These are phyloP conservation scores for Dendrobium catenatum DNA, from an alignment of 106 monocot species.

Conservation along the genomic window DNA sequence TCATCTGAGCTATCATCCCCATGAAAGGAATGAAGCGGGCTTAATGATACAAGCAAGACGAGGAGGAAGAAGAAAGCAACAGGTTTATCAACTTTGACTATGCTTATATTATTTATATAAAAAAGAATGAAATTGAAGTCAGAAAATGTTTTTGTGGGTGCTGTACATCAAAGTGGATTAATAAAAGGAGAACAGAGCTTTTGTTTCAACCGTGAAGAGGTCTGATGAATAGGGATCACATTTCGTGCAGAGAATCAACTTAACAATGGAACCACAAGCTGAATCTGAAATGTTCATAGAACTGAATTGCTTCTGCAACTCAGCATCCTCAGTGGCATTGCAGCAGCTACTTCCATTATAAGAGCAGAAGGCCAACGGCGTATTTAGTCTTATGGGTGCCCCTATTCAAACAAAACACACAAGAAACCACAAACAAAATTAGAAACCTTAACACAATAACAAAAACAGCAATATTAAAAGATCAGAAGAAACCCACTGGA, in stretches of 20 bases:
- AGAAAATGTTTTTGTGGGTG: neutral
- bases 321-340: slow-evolving; percentile 42
- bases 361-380: slow-evolving; percentile 54
- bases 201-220: no score
- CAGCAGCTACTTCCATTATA: slow-evolving; percentile 82
- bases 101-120: neutral
- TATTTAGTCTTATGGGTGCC: slow-evolving; percentile 46
- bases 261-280: slow-evolving; percentile 38
- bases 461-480: neutral
- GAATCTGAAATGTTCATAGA: slow-evolving; percentile 63
- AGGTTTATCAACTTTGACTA: slow-evolving; percentile 1
- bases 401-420: slow-evolving; percentile 22
- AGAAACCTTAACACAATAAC: neutral
- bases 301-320: slow-evolving; percentile 38
- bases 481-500: slow-evolving; percentile 26
- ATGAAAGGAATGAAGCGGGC: neutral
- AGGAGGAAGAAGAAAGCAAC: neutral
- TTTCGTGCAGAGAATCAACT: no score
- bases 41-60: slow-evolving; percentile 1
- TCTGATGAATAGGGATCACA: no score
- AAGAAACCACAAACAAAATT: neutral
- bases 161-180: neutral
- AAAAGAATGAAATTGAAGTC: slow-evolving; percentile 6
- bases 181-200: neutral
- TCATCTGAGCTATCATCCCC: neutral